Base-by-base conservation (phyloP, 1,284 basidiomycete genomes). In the Neolentinus lepideus region DNA sequence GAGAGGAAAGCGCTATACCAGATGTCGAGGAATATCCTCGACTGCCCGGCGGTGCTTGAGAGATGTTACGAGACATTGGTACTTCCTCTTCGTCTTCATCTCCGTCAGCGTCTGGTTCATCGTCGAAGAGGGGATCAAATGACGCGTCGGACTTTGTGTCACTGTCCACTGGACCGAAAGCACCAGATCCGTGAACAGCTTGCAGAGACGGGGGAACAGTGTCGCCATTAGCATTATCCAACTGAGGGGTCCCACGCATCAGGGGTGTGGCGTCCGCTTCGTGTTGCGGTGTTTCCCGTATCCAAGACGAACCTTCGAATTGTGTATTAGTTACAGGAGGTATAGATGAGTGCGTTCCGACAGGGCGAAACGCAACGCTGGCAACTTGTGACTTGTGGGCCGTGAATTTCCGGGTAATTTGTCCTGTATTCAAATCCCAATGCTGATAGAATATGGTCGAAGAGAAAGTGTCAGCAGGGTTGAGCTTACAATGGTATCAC, bases 381-480 rank as follows among this genome's bases (percentile, higher is more conserved):
- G 92, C 87, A 11, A 99, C 81, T 67, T 98, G 95, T 1, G 93
- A 85, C 25, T 88, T 87, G 65, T 97, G 93, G 0, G 88, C 83
- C 0, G 82, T 84, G 65, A 92, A 98, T 38, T 79, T 83, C 47
- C 94, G 83, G 3, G 88, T 80, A 31, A 78, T 75, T 61, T 92
- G 81, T 1, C 97, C 97, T 0, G 90, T 96, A 65, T 99, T 92
- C 51, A 99, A 78, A 71, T 99, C 96, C 96, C 97, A 99, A 83
- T 97, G 91, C 92, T 98, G 66, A 52, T 29, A 25, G 35, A 58
- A 11, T 25, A 35, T 52, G 33, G 57, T n/a, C 31, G 26, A 59
- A 25, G 55, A 54, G 51, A 51, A 52, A 57, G 51, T 31, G 51
- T 52, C 25, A 55, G 54, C 57, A 31, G 29, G 29, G 29, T 31